Evolutionary conservation across 2,329 filamentous ascomycete genomes (phyloP).

Genomic region (Colletotrichum destructivum): DNA sequence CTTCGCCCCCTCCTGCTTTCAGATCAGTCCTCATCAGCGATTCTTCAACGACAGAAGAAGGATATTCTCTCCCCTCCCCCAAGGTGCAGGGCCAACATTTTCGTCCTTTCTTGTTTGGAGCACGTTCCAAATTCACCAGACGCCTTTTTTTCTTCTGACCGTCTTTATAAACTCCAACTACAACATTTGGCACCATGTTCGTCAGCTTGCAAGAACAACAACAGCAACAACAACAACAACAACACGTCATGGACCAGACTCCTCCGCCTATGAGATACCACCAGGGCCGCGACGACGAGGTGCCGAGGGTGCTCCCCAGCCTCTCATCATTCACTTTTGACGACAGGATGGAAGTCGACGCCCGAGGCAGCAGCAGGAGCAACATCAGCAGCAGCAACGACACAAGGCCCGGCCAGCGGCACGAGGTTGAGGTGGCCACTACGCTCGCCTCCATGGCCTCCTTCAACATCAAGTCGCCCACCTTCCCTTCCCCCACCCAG

Average conservation of each 20-base stretch:
- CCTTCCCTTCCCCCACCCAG: slow-evolving; percentile 36
- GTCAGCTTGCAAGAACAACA: slow-evolving; percentile 40
- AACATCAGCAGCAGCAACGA: not conserved
- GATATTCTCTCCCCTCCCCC: not conserved
- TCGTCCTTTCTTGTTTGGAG: not conserved
- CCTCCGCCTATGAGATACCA: slow-evolving; percentile 26
- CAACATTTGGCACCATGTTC: slow-evolving; percentile 33
- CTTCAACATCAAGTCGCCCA: slow-evolving; percentile 41
- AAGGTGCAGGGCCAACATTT: slow-evolving; percentile 6
- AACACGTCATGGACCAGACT: slow-evolving; percentile 29
- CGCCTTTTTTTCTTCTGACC: not conserved
- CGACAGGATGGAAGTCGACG: slow-evolving; percentile 39
- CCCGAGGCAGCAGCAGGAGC: not conserved
- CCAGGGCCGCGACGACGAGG: slow-evolving; percentile 28
- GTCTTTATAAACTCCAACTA: not conserved
- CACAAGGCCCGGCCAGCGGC: slow-evolving; percentile 30
- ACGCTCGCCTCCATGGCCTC: slow-evolving; percentile 40
- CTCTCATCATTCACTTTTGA: slow-evolving; percentile 36
- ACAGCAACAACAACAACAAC: slow-evolving; percentile 33
- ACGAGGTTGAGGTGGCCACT: slow-evolving; percentile 39
- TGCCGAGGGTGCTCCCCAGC: slow-evolving; percentile 35
- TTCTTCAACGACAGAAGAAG: slow-evolving; percentile 37
- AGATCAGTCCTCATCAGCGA: slow-evolving; percentile 14
- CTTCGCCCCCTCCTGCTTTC: slow-evolving; percentile 15
- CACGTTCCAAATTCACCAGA: slow-evolving; percentile 3